A percentile compares a stretch with the other conserved stretches of the same genome.
These are phyloP conservation scores for Tricladium varicosporioides DNA, from an alignment of 2,329 filamentous ascomycete genomes.

Conservation along the genomic window DNA sequence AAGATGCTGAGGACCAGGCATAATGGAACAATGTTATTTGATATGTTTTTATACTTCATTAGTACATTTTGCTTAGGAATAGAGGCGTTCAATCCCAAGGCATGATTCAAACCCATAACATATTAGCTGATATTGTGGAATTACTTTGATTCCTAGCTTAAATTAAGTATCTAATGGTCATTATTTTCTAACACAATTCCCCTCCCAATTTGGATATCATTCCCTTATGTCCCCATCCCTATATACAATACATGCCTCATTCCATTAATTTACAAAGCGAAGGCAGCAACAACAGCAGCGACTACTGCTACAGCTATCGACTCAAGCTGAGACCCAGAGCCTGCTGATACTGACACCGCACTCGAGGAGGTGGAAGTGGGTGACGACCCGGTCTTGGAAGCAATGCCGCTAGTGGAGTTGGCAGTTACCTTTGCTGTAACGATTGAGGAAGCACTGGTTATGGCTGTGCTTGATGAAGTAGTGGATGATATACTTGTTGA, in stretches of 20 bases:
- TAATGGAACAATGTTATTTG: background rate
- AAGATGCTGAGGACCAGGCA: background rate
- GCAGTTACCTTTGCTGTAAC: background rate
- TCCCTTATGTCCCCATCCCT: background rate
- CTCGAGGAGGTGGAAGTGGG: background rate
- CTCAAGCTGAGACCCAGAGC: slow-evolving; percentile 5
- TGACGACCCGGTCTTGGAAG: slow-evolving; percentile 9
- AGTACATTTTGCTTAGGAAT: background rate
- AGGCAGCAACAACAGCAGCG: slow-evolving; percentile 22
- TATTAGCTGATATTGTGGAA: too few species aligned
- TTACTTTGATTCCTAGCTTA: too few species aligned
- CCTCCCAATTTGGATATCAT: background rate
- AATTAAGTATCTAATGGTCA: too few species aligned
- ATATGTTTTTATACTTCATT: background rate
- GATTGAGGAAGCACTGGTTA: background rate
- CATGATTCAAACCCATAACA: too few species aligned
- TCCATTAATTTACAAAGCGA: slow-evolving; percentile 18
- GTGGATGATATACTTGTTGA: background rate
- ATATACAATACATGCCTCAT: background rate
- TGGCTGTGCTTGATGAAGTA: background rate
- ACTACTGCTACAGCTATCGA: slow-evolving; percentile 15
- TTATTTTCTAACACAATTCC: background rate
- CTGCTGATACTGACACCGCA: background rate
- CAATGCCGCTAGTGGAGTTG: background rate
- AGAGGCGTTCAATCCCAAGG: too few species aligned